Evolutionary conservation across 2,329 filamentous ascomycete genomes (phyloP), one percentile per base, ranked within the genome.

Genomic region (Fonsecaea multimorphosa): DNA sequence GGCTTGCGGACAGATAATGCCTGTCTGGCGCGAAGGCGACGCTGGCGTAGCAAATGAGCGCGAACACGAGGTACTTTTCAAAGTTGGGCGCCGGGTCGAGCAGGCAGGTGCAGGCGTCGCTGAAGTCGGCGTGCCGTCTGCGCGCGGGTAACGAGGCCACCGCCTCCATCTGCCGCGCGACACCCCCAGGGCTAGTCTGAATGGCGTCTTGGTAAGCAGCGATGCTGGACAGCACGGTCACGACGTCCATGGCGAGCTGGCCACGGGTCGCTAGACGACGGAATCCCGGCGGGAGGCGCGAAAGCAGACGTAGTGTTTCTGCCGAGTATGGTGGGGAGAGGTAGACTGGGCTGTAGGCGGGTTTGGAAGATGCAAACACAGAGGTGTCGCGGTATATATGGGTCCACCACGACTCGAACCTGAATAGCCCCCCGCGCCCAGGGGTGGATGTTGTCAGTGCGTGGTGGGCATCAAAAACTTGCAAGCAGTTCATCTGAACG

Each of bases 361-460:
- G 40, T 31, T 58, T 58, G 40, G 40, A 49, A 11, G 36, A 46
- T 1, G 34, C 56, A 29, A 58, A 58, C 12, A 49, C 29, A 1
- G 56, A 58, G 22, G 32, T 57, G 56, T 58, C 56, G 56, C 38
- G 24, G 24, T 58, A 49, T 22, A 58, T 36, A 31, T 58, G 56
- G 6, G 56, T 58, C 56, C 56, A 58, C 56, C 56, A 58, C 16
- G 56, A 58, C 38, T 58, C 56, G 19, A 51, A 58, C 40, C 56
- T 58, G 40, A 16, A 11, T 9, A 44, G 7, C 11, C 11, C 32
- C 32, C 32, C 38, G 14, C 9, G n/a, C n/a, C n/a, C n/a, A 19
- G 16, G 27, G 56, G 12, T 3, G 32, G 3, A 31, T 16, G 31
- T 27, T 12, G 31, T 36, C 56, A 58, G 29, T n/a, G n/a, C 29